phyloP scores from a whole-genome alignment of 768 basidiomycete species.

The Serendipita vermifera region DNA sequence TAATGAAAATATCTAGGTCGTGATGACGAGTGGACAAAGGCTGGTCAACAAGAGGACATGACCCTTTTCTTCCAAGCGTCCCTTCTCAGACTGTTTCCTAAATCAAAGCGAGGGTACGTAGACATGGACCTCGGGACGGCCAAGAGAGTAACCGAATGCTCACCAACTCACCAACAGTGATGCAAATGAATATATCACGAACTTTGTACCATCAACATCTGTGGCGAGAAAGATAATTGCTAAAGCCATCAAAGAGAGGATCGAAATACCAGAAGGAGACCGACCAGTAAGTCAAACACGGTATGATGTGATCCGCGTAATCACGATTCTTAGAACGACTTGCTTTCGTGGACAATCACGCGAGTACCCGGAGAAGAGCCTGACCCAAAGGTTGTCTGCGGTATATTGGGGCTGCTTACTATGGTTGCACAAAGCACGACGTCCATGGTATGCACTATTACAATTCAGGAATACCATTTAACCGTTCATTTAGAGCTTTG shows the following conservation, averaged over 20 bases:
- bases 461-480: too few species aligned
- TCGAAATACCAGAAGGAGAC: not conserved
- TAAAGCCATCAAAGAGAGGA: not conserved
- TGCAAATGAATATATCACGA: not conserved
- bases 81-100: not conserved
- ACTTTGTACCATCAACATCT: not conserved
- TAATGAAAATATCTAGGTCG: not conserved
- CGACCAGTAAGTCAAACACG: not conserved
- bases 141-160: too few species aligned
- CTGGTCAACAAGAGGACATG: not conserved
- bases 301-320: not conserved
- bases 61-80: not conserved
- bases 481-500: conserved; percentile 21
- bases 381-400: not conserved
- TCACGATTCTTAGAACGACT: not conserved
- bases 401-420: not conserved
- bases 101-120: not conserved
- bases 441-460: not conserved
- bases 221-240: not conserved
- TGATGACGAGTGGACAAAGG: not conserved
- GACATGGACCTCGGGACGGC: not conserved
- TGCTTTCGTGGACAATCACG: not conserved
- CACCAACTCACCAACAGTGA: not conserved
- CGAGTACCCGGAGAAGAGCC: not conserved
- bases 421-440: not conserved